Percentiles rank a stretch among this genome's conserved stretches.
phyloP scores from a whole-genome alignment of 2,329 filamentous ascomycete species.

The Pseudopithomyces maydicus region DNA sequence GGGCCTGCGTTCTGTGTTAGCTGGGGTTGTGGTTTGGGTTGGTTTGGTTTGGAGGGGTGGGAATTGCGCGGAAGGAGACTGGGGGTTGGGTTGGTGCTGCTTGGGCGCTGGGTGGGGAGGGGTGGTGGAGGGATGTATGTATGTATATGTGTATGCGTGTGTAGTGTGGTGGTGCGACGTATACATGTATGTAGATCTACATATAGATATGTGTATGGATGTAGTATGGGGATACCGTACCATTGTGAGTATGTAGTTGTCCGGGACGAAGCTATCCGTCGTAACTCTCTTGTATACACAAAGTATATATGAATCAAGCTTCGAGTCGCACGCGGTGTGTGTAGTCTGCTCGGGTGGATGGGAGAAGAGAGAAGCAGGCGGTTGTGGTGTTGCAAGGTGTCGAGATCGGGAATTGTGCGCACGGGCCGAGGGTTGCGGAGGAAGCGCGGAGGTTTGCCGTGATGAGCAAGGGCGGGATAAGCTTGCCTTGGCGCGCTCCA shows the following conservation, averaged over 20 bases:
- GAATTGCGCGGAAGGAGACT: not conserved
- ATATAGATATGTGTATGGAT: not conserved
- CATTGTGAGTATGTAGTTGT: not conserved
- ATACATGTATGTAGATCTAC: not conserved
- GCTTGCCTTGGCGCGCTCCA: not conserved
- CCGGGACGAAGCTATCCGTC: not conserved
- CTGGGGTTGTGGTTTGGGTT: not conserved
- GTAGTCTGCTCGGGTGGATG: not conserved
- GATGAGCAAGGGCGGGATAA: not conserved
- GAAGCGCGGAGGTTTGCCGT: constrained; percentile 29
- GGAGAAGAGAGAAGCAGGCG: not conserved
- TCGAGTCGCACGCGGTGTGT: no score
- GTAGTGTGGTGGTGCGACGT: not conserved
- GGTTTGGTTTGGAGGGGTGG: not conserved
- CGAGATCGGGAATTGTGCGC: constrained; percentile 26
- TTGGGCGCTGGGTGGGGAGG: no score
- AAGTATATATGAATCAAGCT: no score
- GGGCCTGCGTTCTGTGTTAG: constrained; percentile 62
- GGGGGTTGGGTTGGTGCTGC: no score
- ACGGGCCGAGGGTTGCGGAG: constrained; percentile 27
- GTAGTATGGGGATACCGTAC: no score
- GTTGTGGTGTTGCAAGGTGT: constrained; percentile 42
- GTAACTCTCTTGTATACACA: no score
- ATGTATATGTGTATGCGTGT: not conserved
- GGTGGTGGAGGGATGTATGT: no score